Evolutionary conservation across 2,329 filamentous ascomycete species (phyloP), one percentile per base, ranked within the genome.

Genomic region (Xylaria sp.): DNA sequence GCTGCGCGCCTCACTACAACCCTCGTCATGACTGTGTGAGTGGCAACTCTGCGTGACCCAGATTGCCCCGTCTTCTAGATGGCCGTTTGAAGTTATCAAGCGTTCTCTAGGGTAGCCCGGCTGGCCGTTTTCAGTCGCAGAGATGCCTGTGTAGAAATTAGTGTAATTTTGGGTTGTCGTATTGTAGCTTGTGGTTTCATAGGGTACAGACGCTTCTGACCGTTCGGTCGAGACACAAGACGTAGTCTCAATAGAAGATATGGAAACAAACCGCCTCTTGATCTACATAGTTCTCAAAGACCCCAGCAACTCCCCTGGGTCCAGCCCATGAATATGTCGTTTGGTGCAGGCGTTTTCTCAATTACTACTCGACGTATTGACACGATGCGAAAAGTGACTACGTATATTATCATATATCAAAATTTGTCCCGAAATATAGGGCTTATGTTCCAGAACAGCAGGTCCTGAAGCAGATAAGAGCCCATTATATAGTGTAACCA

Each of bases 1-100:
- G 47, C 30, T 55, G 30, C 60, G 21, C 61, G 61, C 60, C 61
- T 67, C 65, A 42, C 27, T 67, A 47, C 48, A 39, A 45, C 65
- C 61, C 45, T 60, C 42, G 55, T 30, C 55, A 34, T 55, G 32
- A 34, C 19, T 45, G 17, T 53, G 56, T 61, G 51, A 32, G 45
- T 21, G 32, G 30, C 34, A 45, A 24, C 24, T 54, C 24, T 24
- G 24, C 34, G 19, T 54, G 47, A 24, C 19, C 58, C 42, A 11
- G 11, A 24, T 24, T 24, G 9, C 9, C 19, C 39, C 4, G 9
- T 17, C 17, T 17, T 42, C 11, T 17, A 6, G 8, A 21, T 32
- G 21, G 1, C 27, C 32, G 8, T 47, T 27, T n/a, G 12, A 30
- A 27, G 19, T 24, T 14, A 0, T 24, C 45, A 21, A 3, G 21